Evolutionary conservation across 352 stramenopile species (phyloP).

Genomic region (Pythium brachiatum): DNA sequence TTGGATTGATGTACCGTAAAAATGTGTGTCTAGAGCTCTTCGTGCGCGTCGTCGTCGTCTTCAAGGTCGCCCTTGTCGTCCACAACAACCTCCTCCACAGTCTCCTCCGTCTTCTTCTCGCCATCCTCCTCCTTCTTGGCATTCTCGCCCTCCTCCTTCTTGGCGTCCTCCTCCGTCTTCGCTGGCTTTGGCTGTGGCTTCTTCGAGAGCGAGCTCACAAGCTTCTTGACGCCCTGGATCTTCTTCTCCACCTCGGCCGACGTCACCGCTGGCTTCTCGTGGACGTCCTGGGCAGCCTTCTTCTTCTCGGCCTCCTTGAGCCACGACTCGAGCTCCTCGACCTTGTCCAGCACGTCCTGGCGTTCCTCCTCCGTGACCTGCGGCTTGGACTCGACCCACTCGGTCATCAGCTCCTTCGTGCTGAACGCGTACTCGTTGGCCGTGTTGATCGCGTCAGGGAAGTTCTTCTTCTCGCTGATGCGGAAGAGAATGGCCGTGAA

Average conservation of each 20-base stretch:
- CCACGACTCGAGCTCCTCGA: conserved; percentile 82
- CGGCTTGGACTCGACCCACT: conserved; percentile 64
- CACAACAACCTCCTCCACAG: conserved; percentile 18
- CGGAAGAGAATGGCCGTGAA: conserved; percentile 90
- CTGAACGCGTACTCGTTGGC: conserved; percentile 60
- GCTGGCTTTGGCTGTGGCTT: conserved; percentile 57
- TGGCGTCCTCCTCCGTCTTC: conserved; percentile 40
- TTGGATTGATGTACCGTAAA: conserved; percentile 1
- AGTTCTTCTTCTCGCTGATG: conserved; percentile 76
- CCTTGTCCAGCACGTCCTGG: conserved; percentile 81
- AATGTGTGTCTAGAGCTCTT: conserved; percentile 49
- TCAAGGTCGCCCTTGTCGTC: conserved; percentile 17
- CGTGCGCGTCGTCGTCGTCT: conserved; percentile 31
- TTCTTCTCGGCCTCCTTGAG: conserved; percentile 74
- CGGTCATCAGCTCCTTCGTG: conserved; percentile 56
- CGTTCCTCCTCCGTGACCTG: conserved; percentile 92
- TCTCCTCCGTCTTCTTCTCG: conserved; percentile 27
- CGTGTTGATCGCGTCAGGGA: conserved; percentile 80
- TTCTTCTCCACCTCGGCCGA: conserved; percentile 86
- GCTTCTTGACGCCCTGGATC: conserved; percentile 81
- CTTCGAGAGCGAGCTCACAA: conserved; percentile 82
- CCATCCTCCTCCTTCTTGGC: conserved; percentile 25
- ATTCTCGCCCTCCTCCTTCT: conserved; percentile 27
- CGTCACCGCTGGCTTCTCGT: conserved; percentile 82
- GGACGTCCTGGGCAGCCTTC: conserved; percentile 58